Evolutionary conservation across 2,329 filamentous ascomycete species (phyloP).

Genomic region (Onygenales sp.): DNA sequence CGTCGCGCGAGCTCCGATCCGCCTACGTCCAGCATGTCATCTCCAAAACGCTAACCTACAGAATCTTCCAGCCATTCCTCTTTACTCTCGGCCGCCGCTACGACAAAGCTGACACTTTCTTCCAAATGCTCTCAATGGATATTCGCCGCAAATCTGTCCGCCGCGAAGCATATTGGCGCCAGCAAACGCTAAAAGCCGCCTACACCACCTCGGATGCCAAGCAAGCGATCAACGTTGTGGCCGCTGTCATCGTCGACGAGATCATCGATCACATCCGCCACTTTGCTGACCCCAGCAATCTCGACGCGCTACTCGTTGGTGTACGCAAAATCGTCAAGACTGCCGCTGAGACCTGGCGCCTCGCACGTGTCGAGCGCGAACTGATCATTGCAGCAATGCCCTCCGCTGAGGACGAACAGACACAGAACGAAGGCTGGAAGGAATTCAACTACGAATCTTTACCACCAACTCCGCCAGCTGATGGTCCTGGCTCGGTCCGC

Average conservation of each 20-base stretch:
- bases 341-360: constrained; percentile 50
- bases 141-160: constrained; percentile 48
- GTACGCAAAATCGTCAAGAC: constrained; percentile 49
- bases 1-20: constrained; percentile 43
- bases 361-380: constrained; percentile 48
- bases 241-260: constrained; percentile 47
- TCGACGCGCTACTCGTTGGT: constrained; percentile 41
- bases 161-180: constrained; percentile 49
- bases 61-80: constrained; percentile 49
- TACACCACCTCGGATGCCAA: constrained; percentile 49
- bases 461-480: neutral
- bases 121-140: constrained; percentile 46
- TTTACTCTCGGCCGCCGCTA: constrained; percentile 46
- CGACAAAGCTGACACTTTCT: constrained; percentile 47
- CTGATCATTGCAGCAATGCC: constrained; percentile 45
- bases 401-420: constrained; percentile 24
- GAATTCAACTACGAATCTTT: constrained; percentile 20
- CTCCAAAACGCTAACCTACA: constrained; percentile 46
- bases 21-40: constrained; percentile 48
- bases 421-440: constrained; percentile 27
- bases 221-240: constrained; percentile 46
- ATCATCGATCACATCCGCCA: constrained; percentile 46
- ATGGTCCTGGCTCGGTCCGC: neutral
- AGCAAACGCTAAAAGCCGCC: constrained; percentile 48
- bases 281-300: constrained; percentile 42